Conservation (phyloP, 2,329 filamentous ascomycete genomes). For the Pseudonectria foliicola region DNA sequence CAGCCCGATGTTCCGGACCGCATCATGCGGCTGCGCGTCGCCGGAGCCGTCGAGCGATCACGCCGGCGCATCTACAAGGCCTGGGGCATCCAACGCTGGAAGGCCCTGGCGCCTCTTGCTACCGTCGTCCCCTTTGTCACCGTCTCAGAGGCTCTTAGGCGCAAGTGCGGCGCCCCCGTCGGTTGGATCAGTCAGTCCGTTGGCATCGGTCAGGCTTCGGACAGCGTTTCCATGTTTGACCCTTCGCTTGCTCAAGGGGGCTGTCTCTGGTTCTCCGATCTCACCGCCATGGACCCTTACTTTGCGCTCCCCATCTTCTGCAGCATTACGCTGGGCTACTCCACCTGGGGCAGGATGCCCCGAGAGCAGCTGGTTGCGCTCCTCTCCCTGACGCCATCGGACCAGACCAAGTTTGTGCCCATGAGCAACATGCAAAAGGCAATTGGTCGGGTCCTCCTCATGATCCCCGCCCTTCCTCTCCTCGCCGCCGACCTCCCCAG, state of each 20-base stretch:
- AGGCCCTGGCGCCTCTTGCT: constrained; percentile 31
- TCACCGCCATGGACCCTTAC: constrained; percentile 45
- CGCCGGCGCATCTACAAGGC: constrained; percentile 27
- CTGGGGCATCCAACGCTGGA: constrained; percentile 42
- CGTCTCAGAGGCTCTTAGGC: constrained; percentile 42
- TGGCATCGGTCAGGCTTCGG: constrained; percentile 19
- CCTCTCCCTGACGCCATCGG: constrained; percentile 14
- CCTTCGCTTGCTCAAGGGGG: constrained; percentile 41
- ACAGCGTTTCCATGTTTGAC: constrained; percentile 23
- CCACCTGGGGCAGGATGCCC: constrained; percentile 23
- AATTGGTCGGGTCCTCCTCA: constrained; percentile 24
- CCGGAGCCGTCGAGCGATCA: constrained; percentile 22
- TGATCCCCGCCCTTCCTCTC: constrained; percentile 28
- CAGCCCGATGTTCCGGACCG: constrained; percentile 10
- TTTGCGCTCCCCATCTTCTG: constrained; percentile 38
- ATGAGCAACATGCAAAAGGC: constrained; percentile 18
- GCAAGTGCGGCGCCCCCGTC: constrained; percentile 32
- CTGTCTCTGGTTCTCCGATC: constrained; percentile 48
- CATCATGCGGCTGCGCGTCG: constrained; percentile 17
- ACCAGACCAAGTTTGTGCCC: constrained; percentile 8
- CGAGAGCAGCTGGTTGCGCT: constrained; percentile 21
- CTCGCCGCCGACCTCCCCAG: constrained; percentile 30
- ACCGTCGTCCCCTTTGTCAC: constrained; percentile 43
- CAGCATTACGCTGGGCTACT: constrained; percentile 22
- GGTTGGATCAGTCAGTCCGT: constrained; percentile 25